These are phyloP conservation scores for Lunasporangiospora selenospora DNA, from an alignment of 192 early-diverging fungal species.

Conservation along the genomic window DNA sequence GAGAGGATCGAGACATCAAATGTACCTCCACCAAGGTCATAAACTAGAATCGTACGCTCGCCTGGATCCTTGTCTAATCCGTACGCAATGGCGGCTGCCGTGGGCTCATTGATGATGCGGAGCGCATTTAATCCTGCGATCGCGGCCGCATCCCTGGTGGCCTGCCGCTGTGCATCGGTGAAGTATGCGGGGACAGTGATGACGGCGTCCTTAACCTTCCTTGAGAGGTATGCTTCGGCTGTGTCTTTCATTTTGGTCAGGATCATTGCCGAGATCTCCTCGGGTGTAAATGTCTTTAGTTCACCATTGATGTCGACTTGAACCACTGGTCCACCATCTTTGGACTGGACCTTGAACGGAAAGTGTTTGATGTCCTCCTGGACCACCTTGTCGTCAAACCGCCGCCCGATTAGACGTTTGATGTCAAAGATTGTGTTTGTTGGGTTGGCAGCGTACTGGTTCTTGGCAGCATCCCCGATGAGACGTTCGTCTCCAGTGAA, in stretches of 20 bases:
- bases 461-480: conserved; percentile 94
- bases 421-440: conserved; percentile 93
- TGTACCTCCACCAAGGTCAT: conserved; percentile 98
- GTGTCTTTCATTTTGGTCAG: conserved; percentile 86
- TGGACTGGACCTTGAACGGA: conserved; percentile 84
- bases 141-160: conserved; percentile 88
- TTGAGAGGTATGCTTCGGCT: conserved; percentile 83
- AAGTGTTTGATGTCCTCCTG: conserved; percentile 93
- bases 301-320: conserved; percentile 82
- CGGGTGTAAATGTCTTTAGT: conserved; percentile 82
- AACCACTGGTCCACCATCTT: conserved; percentile 80
- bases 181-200: conserved; percentile 95
- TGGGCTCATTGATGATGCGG: conserved; percentile 96
- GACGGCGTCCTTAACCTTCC: conserved; percentile 83
- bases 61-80: conserved; percentile 88
- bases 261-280: conserved; percentile 96
- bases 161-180: conserved; percentile 92
- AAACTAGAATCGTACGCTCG: conserved; percentile 93
- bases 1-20: conserved; percentile 99
- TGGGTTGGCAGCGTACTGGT: conserved; percentile 90
- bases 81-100: conserved; percentile 93
- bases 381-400: conserved; percentile 85
- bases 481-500: conserved; percentile 91
- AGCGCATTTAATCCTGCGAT: conserved; percentile 85
- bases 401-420: conserved; percentile 90